These are phyloP conservation scores for Lomentospora prolificans DNA, from an alignment of 2,329 filamentous ascomycete genomes.

Conservation along the genomic window DNA sequence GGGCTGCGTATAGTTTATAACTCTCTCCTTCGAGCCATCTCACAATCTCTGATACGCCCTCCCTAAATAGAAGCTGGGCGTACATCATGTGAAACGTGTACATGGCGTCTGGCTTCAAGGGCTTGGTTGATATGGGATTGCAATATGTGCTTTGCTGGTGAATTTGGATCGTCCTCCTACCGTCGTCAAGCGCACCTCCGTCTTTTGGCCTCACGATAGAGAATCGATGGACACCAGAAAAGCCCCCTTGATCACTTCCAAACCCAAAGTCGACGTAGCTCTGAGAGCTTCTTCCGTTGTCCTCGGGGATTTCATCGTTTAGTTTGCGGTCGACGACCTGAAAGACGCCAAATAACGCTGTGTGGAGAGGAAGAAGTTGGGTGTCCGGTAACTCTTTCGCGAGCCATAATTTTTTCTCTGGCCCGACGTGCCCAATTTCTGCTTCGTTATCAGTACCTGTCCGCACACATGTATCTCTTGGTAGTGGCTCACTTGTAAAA, in stretches of 20 bases:
- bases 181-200: background rate
- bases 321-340: constrained; percentile 15
- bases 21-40: background rate
- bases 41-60: constrained; percentile 15
- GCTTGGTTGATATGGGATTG: constrained; percentile 16
- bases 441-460: background rate
- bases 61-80: constrained; percentile 17
- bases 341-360: constrained; percentile 18
- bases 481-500: constrained; percentile 12
- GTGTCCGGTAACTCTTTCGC: constrained; percentile 13
- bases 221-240: constrained; percentile 22
- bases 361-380: constrained; percentile 13
- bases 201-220: constrained; percentile 14
- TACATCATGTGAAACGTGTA: constrained; percentile 17
- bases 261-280: constrained; percentile 21
- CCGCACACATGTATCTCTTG: background rate
- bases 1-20: too few species aligned
- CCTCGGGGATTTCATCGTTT: background rate
- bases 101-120: constrained; percentile 10
- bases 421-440: background rate
- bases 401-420: background rate
- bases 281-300: background rate
- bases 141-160: constrained; percentile 16
- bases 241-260: constrained; percentile 16
- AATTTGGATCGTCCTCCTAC: constrained; percentile 7